These are phyloP conservation scores for Podospora bellae-mahoneyi DNA, from an alignment of 495 filamentous ascomycete species.

Conservation along the genomic window DNA sequence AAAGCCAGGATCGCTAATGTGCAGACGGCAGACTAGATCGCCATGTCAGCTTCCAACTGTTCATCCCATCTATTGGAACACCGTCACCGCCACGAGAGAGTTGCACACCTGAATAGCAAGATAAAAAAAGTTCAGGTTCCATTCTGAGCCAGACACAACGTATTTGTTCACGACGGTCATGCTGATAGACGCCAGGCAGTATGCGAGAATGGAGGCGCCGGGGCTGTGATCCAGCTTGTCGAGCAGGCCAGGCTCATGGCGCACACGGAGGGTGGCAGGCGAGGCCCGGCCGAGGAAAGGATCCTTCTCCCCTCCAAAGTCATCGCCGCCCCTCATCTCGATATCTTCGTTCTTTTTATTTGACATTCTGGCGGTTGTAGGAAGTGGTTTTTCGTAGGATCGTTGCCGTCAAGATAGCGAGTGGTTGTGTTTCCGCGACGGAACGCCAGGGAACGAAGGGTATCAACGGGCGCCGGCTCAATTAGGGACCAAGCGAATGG, in stretches of 20 bases:
- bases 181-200: conserved; percentile 91
- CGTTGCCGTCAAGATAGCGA: conserved; percentile 20
- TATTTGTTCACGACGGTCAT: conserved; percentile 99
- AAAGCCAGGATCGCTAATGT: conserved; percentile 79
- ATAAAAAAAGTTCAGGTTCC: conserved; percentile 97
- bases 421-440: conserved; percentile 16
- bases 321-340: conserved; percentile 59
- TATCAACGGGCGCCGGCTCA: neutral
- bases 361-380: conserved; percentile 37
- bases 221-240: conserved; percentile 66
- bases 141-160: conserved; percentile 82
- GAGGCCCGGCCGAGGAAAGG: conserved; percentile 45
- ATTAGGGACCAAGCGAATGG: conserved; percentile 13
- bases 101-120: conserved; percentile 77
- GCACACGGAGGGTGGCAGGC: conserved; percentile 43
- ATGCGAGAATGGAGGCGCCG: conserved; percentile 75
- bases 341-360: conserved; percentile 87
- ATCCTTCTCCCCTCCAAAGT: conserved; percentile 55
- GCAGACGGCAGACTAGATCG: conserved; percentile 77
- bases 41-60: conserved; percentile 24
- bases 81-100: neutral
- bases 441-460: conserved; percentile 2
- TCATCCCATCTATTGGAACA: neutral
- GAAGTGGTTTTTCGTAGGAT: neutral
- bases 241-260: conserved; percentile 36